Percentiles rank a stretch among this genome's conserved stretches.
Evolutionary conservation across 1,284 basidiomycete species (phyloP).

Genomic region (Ustilago esculenta): DNA sequence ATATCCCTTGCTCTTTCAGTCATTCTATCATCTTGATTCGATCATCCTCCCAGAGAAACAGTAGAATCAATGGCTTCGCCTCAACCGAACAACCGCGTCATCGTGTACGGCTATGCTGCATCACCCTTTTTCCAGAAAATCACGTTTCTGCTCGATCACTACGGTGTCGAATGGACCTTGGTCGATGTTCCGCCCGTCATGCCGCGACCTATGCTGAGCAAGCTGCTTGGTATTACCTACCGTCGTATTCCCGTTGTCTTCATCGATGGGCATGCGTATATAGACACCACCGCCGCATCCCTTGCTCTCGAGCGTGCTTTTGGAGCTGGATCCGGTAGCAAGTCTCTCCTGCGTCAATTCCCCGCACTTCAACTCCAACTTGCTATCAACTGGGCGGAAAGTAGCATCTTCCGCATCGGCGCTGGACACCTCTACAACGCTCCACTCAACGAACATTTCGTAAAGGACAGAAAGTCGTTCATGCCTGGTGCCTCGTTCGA

Average conservation of each 20-base stretch:
- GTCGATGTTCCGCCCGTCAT: conserved; percentile 38
- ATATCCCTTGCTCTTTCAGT: too few relatives aligned
- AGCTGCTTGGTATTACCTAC: conserved; percentile 45
- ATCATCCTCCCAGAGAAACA: too few relatives aligned
- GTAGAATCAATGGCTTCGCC: conserved; percentile 15
- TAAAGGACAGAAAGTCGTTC: conserved; percentile 30
- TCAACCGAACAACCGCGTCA: conserved; percentile 28
- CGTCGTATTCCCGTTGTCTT: conserved; percentile 44
- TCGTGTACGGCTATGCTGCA: conserved; percentile 41
- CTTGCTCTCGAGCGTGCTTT: conserved; percentile 34
- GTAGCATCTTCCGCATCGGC: conserved; percentile 20
- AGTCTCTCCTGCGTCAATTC: conserved; percentile 14
- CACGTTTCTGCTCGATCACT: conserved; percentile 30
- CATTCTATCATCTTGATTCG: neutral
- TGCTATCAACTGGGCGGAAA: conserved; percentile 39
- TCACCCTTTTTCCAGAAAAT: conserved; percentile 50
- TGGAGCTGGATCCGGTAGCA: conserved; percentile 5
- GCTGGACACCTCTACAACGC: conserved; percentile 39
- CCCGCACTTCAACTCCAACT: conserved; percentile 34
- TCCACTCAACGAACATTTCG: conserved; percentile 20
- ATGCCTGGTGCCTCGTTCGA: conserved; percentile 35
- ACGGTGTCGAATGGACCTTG: conserved; percentile 29
- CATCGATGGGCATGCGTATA: conserved; percentile 38
- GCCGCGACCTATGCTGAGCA: conserved; percentile 35
- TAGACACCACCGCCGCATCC: conserved; percentile 39